Base-by-base conservation (phyloP, 202 grass and related monocot genomes). In the Digitaria exilis region DNA sequence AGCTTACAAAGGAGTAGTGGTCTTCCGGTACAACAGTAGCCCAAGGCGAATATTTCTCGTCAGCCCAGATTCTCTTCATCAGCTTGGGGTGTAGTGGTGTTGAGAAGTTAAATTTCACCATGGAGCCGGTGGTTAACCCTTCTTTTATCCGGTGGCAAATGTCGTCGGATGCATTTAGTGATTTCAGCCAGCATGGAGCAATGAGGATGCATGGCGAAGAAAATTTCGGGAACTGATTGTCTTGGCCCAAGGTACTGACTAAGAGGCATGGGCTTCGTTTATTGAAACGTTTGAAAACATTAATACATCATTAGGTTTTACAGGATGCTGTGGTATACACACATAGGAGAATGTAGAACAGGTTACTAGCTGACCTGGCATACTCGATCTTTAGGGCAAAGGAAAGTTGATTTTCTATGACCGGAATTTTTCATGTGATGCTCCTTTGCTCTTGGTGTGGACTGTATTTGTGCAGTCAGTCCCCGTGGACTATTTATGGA, bases 1-100 rank as follows among this genome's bases (percentile, higher is more conserved):
- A 64, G 89, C 96, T 63, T 98, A 96, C 79, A 98, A 98, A 96
- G 96, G 96, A 82, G 87, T 96, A 4, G 93, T 96, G 60, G 85
- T 94, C 68, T 94, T 98, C 71, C 76, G 96, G 45, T 94, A 94
- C 84, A 87, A 88, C 11, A 73, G 82, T 70, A 90, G 85, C 67
- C 84, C 22, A 66, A 92, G 73, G 79, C 87, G 93, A 22, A 88
- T 98, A 84, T 98, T 85, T 78, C 78, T 98, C 6, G 71, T 98
- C 12, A 83, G 89, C 54, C 87, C 78, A 8, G 89, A 96, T 85
- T 96, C 96, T 83, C 78, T 94, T 37, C 0, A 45, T 71, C 85
- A 89, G 16, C 91, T 98, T 16, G 91, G 89, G 24, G 54, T 90
- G 35, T 81, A 94, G 76, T 30, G 57, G 51, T 28, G 46, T 55